Conservation (phyloP, 2,329 filamentous ascomycete species). For the Xylariales sp. region DNA sequence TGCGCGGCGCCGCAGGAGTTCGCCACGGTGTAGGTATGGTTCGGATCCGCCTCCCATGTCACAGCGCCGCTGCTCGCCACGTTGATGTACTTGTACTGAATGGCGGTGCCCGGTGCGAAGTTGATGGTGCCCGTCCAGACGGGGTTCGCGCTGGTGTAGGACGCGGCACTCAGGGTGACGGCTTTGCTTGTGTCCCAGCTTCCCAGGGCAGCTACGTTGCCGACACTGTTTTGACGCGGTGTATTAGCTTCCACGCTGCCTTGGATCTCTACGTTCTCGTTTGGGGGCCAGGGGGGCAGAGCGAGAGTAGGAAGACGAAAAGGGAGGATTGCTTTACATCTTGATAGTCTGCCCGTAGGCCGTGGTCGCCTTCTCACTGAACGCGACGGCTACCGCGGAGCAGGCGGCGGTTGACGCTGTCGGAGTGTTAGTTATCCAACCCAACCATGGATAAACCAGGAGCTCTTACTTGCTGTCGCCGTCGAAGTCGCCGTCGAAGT, state of each 20-base stretch:
- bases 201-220: conserved; percentile 35
- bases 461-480: not conserved
- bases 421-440: too few relatives aligned
- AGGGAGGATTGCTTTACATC: conserved; percentile 2
- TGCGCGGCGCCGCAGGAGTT: conserved; percentile 13
- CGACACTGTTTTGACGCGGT: conserved; percentile 13
- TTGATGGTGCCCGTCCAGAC: conserved; percentile 45
- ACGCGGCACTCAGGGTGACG: conserved; percentile 39
- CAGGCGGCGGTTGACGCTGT: conserved; percentile 4
- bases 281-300: too few relatives aligned
- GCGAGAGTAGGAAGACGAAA: not conserved
- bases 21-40: conserved; percentile 25
- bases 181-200: conserved; percentile 43
- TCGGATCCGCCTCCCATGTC: conserved; percentile 49
- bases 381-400: conserved; percentile 23
- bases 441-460: too few relatives aligned
- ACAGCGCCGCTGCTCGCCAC: conserved; percentile 40
- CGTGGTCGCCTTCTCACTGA: conserved; percentile 32
- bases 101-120: conserved; percentile 38
- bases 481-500: conserved; percentile 5
- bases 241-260: too few relatives aligned
- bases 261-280: too few relatives aligned
- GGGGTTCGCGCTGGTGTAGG: conserved; percentile 44
- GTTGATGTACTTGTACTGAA: conserved; percentile 54
- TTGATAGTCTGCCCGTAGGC: conserved; percentile 39